Conservation (phyloP, 768 basidiomycete genomes). For the Pluteus cervinus region DNA sequence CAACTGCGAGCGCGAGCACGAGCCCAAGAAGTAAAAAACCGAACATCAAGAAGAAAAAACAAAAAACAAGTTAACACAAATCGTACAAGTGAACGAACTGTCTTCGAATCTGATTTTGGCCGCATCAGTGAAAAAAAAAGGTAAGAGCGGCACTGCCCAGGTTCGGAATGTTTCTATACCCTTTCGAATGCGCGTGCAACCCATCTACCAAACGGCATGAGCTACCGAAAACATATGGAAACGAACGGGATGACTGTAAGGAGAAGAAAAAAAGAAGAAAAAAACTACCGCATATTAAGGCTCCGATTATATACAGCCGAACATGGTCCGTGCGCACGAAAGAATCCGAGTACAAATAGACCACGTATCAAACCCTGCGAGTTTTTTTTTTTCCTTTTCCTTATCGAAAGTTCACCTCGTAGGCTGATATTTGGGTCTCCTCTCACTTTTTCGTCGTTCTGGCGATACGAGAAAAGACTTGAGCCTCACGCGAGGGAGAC, state of each 20-base stretch:
- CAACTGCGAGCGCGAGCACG: too few relatives aligned
- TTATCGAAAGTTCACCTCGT: conserved; percentile 69
- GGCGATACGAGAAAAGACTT: conserved; percentile 43
- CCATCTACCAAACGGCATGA: too few relatives aligned
- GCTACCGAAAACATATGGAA: conserved; percentile 11
- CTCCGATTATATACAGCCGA: conserved; percentile 16
- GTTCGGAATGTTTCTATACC: conserved; percentile 45
- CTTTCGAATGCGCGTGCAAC: conserved; percentile 24
- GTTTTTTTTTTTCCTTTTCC: conserved; percentile 8
- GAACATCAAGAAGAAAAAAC: too few relatives aligned
- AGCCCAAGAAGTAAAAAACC: too few relatives aligned
- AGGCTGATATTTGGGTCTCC: conserved; percentile 75
- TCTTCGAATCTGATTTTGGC: conserved; percentile 72
- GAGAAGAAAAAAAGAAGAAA: conserved; percentile 14
- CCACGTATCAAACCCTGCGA: background rate
- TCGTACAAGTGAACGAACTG: too few relatives aligned
- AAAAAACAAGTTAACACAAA: too few relatives aligned
- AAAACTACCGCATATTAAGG: conserved; percentile 8
- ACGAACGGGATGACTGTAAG: conserved; percentile 28
- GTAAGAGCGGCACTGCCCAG: conserved; percentile 73
- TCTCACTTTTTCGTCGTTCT: conserved; percentile 28
- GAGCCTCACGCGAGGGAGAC: conserved; percentile 56
- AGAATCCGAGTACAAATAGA: conserved; percentile 13
- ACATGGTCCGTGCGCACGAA: conserved; percentile 54
- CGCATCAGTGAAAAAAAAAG: conserved; percentile 35